Conservation (phyloP, 345 rosid genomes). For the Citrus cavaleriei region DNA sequence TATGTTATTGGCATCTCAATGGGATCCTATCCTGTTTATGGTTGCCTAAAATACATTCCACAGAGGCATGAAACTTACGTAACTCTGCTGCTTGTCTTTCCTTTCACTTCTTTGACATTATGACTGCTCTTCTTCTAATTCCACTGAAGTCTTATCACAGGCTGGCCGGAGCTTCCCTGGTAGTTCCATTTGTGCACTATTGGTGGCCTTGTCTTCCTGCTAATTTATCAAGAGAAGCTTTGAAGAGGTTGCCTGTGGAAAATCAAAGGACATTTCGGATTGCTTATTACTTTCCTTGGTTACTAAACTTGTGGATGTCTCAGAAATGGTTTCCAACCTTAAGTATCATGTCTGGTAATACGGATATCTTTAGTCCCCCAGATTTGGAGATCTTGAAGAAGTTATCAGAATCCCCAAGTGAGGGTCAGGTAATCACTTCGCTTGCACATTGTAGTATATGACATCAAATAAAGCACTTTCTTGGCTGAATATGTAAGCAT, state of each 20-base stretch:
- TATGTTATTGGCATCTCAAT: constrained; percentile 76
- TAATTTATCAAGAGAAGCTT: constrained; percentile 29
- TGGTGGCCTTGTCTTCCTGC: constrained; percentile 84
- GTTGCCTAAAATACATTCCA: constrained; percentile 82
- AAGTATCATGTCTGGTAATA: constrained; percentile 42
- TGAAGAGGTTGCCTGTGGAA: constrained; percentile 29
- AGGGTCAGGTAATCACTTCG: constrained; percentile 42
- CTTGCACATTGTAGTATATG: not conserved
- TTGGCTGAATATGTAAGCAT: not conserved
- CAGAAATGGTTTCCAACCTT: constrained; percentile 72
- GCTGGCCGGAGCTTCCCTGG: constrained; percentile 62
- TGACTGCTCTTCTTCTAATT: not conserved
- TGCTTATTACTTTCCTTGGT: constrained; percentile 70
- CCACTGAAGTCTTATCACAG: constrained; percentile 24
- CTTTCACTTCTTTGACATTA: not conserved
- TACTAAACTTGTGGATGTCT: constrained; percentile 83
- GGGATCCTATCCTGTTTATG: constrained; percentile 67
- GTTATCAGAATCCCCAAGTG: constrained; percentile 31
- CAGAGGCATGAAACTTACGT: constrained; percentile 45
- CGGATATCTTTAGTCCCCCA: constrained; percentile 30
- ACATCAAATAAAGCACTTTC: not conserved
- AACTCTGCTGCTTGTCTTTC: constrained; percentile 6
- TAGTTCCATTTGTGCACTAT: constrained; percentile 73
- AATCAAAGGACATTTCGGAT: constrained; percentile 63
- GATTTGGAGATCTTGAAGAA: constrained; percentile 45